phyloP scores from a whole-genome alignment of 1,284 basidiomycete genomes.

The Ustilago tritici region DNA sequence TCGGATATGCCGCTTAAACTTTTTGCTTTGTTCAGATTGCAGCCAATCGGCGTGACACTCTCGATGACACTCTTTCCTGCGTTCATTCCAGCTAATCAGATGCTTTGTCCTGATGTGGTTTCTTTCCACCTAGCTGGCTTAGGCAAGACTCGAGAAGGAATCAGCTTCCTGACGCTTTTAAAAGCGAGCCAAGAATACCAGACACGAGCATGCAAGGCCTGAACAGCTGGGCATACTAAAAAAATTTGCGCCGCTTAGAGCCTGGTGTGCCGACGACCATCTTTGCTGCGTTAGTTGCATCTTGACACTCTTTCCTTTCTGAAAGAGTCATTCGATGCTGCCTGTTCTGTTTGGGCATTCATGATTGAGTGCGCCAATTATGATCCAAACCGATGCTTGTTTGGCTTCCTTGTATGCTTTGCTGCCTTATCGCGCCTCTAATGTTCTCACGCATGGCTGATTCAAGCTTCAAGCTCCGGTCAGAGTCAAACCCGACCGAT shows the following conservation, averaged over 20 bases:
- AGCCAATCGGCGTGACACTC: background rate
- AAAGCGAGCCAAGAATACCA: background rate
- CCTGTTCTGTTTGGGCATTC: background rate
- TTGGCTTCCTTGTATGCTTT: background rate
- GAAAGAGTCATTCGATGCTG: too few relatives aligned
- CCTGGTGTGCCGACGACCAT: constrained; percentile 1
- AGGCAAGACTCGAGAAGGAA: too few relatives aligned
- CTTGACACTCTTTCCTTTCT: background rate
- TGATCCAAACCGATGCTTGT: background rate
- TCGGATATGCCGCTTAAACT: constrained; percentile 10
- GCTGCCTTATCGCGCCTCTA: background rate
- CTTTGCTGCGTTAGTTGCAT: background rate
- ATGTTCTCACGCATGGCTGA: background rate
- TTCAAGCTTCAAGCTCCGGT: constrained; percentile 5
- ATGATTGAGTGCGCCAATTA: background rate
- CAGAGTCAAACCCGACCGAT: background rate
- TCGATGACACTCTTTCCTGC: background rate
- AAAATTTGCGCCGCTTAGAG: background rate
- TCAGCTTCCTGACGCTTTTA: background rate
- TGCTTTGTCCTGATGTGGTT: too few relatives aligned
- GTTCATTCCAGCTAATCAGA: background rate
- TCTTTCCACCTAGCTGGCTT: too few relatives aligned
- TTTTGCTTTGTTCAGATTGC: background rate
- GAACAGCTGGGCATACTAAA: background rate
- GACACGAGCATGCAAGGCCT: background rate